Evolutionary conservation across 352 stramenopile genomes (phyloP).

Genomic region (Globisporangium paroecandrum): DNA sequence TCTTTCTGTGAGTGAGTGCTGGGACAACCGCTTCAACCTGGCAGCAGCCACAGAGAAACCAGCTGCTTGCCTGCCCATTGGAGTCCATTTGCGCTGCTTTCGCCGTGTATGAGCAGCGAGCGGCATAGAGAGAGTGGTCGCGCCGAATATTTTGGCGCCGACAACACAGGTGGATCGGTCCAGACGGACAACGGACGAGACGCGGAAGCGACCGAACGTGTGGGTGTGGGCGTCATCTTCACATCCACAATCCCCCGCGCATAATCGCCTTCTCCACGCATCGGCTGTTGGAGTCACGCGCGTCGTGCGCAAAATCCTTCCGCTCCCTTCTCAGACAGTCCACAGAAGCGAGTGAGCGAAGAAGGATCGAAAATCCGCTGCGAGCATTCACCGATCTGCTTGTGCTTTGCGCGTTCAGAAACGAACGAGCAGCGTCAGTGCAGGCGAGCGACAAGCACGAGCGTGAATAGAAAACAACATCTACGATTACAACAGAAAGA

Average conservation of each 20-base stretch:
- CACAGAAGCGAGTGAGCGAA: background rate
- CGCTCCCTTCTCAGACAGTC: background rate
- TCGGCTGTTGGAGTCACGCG: background rate
- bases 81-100: background rate
- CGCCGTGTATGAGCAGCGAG: background rate
- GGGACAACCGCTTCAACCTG: slow-evolving; percentile 13
- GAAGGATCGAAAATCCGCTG: background rate
- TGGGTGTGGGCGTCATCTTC: slow-evolving; percentile 1
- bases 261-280: background rate
- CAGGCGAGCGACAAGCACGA: background rate
- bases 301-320: background rate
- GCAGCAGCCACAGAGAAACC: slow-evolving; percentile 8
- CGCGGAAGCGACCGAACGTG: background rate
- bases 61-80: background rate
- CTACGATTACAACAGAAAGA: background rate
- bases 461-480: background rate
- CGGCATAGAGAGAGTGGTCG: slow-evolving; percentile 4
- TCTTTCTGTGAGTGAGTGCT: slow-evolving; percentile 4
- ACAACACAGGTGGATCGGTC: slow-evolving; percentile 5
- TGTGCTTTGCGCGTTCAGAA: background rate
- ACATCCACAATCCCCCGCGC: background rate
- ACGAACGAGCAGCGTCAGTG: background rate
- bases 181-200: background rate
- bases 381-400: background rate
- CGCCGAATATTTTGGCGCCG: slow-evolving; percentile 11